A percentile compares a stretch with the other conserved stretches of the same genome.
Evolutionary conservation across 495 filamentous ascomycete genomes (phyloP).

Genomic region (Cercophora samala): DNA sequence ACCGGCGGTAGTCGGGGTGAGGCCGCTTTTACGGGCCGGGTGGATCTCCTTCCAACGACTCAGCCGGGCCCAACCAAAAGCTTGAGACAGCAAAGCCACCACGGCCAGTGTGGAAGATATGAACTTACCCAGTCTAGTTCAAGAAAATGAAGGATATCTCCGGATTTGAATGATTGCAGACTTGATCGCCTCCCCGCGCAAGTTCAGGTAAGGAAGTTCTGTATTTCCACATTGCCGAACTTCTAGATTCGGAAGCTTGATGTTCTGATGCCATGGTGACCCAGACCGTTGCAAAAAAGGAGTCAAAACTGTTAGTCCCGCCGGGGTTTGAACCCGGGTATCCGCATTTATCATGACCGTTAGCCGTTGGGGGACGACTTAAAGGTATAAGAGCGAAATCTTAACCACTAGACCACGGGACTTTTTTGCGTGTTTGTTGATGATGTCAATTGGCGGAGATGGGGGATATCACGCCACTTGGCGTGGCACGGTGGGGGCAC

Average conservation of each 20-base stretch:
- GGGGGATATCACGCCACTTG: background rate
- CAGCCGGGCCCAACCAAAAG: background rate
- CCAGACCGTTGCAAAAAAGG: background rate
- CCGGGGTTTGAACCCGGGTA: slow-evolving; percentile 5
- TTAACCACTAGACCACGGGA: slow-evolving; percentile 7
- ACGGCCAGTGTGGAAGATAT: background rate
- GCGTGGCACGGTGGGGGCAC: background rate
- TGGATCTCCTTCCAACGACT: background rate
- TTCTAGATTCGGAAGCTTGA: background rate
- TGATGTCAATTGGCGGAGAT: background rate
- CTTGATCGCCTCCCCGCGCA: no score
- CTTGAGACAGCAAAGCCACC: background rate
- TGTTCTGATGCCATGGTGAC: background rate
- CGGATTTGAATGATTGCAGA: background rate
- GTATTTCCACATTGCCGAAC: no score
- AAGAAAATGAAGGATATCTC: background rate
- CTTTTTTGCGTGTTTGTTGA: background rate
- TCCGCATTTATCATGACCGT: background rate
- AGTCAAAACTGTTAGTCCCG: background rate
- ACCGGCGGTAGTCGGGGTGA: background rate
- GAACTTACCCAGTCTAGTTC: background rate
- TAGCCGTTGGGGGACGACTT: background rate
- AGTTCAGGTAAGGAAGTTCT: no score
- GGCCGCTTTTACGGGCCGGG: background rate
- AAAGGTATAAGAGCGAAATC: slow-evolving; percentile 6